Evolutionary conservation across 2,329 filamentous ascomycete genomes (phyloP), one percentile per base, ranked within the genome.

Genomic region (Ophiosphaerella korrae): DNA sequence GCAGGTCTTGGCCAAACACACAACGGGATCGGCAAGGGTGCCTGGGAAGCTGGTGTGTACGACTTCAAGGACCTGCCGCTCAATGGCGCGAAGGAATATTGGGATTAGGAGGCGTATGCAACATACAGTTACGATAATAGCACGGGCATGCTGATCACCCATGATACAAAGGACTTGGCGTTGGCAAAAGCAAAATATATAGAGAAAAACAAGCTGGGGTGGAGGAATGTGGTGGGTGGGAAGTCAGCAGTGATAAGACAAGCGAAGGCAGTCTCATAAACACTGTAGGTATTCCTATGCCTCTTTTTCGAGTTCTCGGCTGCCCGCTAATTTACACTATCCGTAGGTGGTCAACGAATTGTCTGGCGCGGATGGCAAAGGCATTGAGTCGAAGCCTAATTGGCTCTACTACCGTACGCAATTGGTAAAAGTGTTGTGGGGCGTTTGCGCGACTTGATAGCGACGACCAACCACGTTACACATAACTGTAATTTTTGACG

Each of bases 181-280:
- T 78, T 78, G 58, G 70, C 76, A 58, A 97, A 97, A 78, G 85
- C 86, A 1, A 76, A 83, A 9, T 96, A 86, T 70, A 84, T 97
- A 67, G 82, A 80, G 66, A 71, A 82, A 16, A 77, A 81, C 38
- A 79, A 84, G 0, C 81, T 97, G 0, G 92, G 92, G 92, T 1
- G 93, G 93, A 14, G 90, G 83, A n/a, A 97, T 97, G 92, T 97
- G 91, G 91, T 95, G 90, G 91, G 91, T 95, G 90, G 90, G 92
- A 97, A 77, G 90, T 85, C 63, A 93, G 88, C 65, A 87, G 84
- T 1, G 93, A 97, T 71, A 87, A 86, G 2, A 86, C 85, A 0
- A 73, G 72, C 9, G 77, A 80, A 0, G 93, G 89, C 62, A 67
- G 66, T 23, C 70, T 97, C 67, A 91, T 80, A 44, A 63, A 64